phyloP scores from a whole-genome alignment of 2,329 filamentous ascomycete genomes.

The Penicillium palitans region DNA sequence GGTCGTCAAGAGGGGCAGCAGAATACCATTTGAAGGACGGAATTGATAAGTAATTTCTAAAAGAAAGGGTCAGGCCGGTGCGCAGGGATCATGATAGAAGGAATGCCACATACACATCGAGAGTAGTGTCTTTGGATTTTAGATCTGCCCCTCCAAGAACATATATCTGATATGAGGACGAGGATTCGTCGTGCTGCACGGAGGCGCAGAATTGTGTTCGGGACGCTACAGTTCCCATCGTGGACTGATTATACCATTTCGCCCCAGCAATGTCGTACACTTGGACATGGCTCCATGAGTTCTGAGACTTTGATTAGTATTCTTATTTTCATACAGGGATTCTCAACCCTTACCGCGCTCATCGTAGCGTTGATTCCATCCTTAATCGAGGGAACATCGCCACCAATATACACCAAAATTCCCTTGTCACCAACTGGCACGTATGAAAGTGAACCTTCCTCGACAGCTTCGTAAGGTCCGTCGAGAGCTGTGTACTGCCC shows the following conservation, averaged over 20 bases:
- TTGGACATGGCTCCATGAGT: slow-evolving; percentile 15
- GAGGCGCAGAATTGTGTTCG: slow-evolving; percentile 20
- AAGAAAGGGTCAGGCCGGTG: not conserved
- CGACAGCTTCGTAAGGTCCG: slow-evolving; percentile 11
- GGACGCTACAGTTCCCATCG: slow-evolving; percentile 12
- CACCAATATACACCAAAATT: slow-evolving; percentile 18
- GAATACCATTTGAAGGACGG: slow-evolving; percentile 21
- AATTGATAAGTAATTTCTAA: slow-evolving; percentile 19
- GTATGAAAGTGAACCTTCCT: slow-evolving; percentile 16
- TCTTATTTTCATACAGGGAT: not conserved
- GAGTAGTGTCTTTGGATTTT: slow-evolving; percentile 1
- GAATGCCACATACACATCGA: slow-evolving; percentile 13
- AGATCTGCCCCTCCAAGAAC: slow-evolving; percentile 17
- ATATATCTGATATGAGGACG: slow-evolving; percentile 17
- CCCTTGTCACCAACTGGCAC: slow-evolving; percentile 12
- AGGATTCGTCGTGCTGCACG: slow-evolving; percentile 13
- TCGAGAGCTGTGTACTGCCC: slow-evolving; percentile 7
- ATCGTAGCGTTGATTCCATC: slow-evolving; percentile 14
- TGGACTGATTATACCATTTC: slow-evolving; percentile 23
- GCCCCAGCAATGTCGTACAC: slow-evolving; percentile 17
- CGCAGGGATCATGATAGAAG: not conserved
- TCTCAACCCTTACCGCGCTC: slow-evolving; percentile 2
- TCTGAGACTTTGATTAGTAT: slow-evolving; percentile 3
- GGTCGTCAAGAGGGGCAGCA: slow-evolving; percentile 10
- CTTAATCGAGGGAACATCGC: slow-evolving; percentile 17